These are phyloP conservation scores for Antrodiella citrinella DNA, from an alignment of 768 basidiomycete species.

Conservation along the genomic window DNA sequence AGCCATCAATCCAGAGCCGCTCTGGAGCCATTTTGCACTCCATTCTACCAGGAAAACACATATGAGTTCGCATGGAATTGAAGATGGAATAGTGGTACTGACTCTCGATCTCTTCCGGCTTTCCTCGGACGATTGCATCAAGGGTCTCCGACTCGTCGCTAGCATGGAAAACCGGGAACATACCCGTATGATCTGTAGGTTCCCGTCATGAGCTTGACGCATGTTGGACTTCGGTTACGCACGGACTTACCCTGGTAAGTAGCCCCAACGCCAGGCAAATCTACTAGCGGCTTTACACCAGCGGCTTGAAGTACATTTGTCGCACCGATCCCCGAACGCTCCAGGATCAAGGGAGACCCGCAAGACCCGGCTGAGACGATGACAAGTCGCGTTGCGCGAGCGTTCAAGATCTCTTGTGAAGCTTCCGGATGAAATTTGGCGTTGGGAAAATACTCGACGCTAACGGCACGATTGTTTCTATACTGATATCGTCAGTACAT, in stretches of 20 bases:
- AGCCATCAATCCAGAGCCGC: constrained; percentile 41
- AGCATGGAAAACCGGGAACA: constrained; percentile 28
- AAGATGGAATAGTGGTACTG: constrained; percentile 9
- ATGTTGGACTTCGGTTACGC: background rate
- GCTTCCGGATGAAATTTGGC: constrained; percentile 16
- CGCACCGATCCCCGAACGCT: constrained; percentile 28
- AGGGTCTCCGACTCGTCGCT: constrained; percentile 40
- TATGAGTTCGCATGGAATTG: no score
- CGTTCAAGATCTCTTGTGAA: constrained; percentile 11
- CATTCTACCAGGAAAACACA: constrained; percentile 20
- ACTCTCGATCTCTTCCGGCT: constrained; percentile 33
- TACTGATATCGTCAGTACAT: background rate
- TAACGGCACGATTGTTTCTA: constrained; percentile 29
- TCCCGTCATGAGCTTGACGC: background rate
- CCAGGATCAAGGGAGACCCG: background rate
- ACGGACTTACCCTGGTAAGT: constrained; percentile 27
- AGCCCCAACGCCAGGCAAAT: constrained; percentile 37
- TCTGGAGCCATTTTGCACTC: constrained; percentile 24
- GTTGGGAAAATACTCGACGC: constrained; percentile 30
- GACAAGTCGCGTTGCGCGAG: constrained; percentile 18
- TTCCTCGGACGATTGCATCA: constrained; percentile 37
- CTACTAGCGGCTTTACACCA: constrained; percentile 25
- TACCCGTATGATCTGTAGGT: constrained; percentile 23
- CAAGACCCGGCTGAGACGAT: constrained; percentile 25
- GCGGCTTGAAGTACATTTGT: constrained; percentile 21